Evolutionary conservation across 441 rosid species (phyloP), one percentile per base, ranked within the genome.

Genomic region (Populus hybrid): DNA sequence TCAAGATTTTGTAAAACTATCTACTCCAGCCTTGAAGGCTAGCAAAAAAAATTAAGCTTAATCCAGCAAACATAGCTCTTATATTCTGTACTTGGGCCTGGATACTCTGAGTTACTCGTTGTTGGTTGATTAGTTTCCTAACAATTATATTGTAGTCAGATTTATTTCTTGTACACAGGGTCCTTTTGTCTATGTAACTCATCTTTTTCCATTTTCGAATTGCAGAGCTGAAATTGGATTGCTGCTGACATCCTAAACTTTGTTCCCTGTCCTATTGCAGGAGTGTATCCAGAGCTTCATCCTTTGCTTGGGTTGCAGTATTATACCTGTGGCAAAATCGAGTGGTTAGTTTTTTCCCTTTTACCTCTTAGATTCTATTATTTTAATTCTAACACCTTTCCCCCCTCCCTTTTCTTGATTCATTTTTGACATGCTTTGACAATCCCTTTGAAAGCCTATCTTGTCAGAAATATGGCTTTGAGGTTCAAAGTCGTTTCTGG

Each of bases 271-370:
- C 65, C 75, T 50, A 26, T 78, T 82, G 78, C 93, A 95, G 98
- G 89, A 86, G 84, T 89, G 18, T 92, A 94, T 88, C 93, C 91
- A 67, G 84, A 84, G 74, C 85, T 81, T 46, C 97, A 95, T 88
- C 99, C 99, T 54, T 85, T 92, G 87, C 89, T 89, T 67, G 98
- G 99, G 79, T 81, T 92, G 81, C 97, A 91, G 77, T 93, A 89
- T 72, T 93, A 94, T 79, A 89, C 92, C 70, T 83, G 92, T 46
- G 99, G 97, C 80, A 95, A 94, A 81, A 91, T 95, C 46, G 98
- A 95, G 83, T 94, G 97, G 98, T 96, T 78, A 79, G 90, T 70
- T 36, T 67, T 73, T 30, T 64, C 6, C 42, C 8, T 32, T 40
- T 72, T 50, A 70, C 24, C 30, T 30, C 14, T 0, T 69, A 36